These are phyloP conservation scores for Cerrena zonata DNA, from an alignment of 1,284 basidiomycete genomes.

Conservation along the genomic window DNA sequence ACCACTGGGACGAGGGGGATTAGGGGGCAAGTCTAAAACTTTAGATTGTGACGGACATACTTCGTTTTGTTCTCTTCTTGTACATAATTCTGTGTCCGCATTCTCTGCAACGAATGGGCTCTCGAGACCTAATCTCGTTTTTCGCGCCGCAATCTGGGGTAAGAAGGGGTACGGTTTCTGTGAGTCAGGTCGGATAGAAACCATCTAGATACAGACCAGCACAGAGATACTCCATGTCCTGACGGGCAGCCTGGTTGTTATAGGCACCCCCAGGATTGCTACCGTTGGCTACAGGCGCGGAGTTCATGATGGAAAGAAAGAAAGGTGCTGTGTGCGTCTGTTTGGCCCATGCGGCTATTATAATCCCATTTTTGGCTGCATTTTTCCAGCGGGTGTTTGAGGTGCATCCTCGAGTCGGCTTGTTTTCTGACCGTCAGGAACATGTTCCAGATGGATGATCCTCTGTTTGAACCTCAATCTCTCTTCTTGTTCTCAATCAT, in stretches of 20 bases:
- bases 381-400: too few species aligned
- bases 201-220: slow-evolving; percentile 58
- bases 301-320: slow-evolving; percentile 37
- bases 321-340: slow-evolving; percentile 15
- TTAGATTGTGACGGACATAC: slow-evolving; percentile 64
- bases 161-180: neutral
- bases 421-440: too few species aligned
- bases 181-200: neutral
- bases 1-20: slow-evolving; percentile 51
- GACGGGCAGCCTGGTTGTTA: slow-evolving; percentile 26
- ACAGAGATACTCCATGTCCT: slow-evolving; percentile 87
- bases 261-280: slow-evolving; percentile 13
- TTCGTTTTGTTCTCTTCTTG: slow-evolving; percentile 93
- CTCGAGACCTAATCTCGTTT: slow-evolving; percentile 88
- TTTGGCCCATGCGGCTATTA: neutral
- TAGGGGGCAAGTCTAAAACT: slow-evolving; percentile 14
- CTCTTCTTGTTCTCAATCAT: too few species aligned
- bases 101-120: slow-evolving; percentile 93
- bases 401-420: too few species aligned
- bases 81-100: slow-evolving; percentile 99
- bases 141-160: slow-evolving; percentile 93
- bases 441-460: too few species aligned
- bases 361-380: too few species aligned
- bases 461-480: too few species aligned
- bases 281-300: slow-evolving; percentile 31